Base-by-base conservation (phyloP, 345 rosid genomes). In the Durio zibethinus region DNA sequence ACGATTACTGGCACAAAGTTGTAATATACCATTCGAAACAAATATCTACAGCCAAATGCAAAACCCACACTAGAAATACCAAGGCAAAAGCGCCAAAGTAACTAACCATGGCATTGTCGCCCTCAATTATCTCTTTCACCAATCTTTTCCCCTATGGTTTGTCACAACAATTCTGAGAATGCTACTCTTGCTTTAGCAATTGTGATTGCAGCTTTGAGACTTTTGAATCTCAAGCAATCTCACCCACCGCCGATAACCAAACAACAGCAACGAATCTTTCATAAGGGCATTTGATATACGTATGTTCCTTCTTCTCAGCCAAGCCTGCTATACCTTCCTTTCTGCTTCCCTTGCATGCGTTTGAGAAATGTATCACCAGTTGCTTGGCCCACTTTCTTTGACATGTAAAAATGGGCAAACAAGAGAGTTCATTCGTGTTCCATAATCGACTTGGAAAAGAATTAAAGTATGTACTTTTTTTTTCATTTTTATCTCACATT, bases 281-380 rank as follows among this genome's bases (percentile, higher is more conserved):
- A 83, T 43, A 38, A 89, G 21, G 20, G 82, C 92, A 25, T 77
- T 73, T 35, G 81, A 78, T 9, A 88, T 25, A 29, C 31, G 48
- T 25, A 29, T 27, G 48, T 12, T 89, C 89, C 38, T 45, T 86
- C 82, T 91, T 92, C 75, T 79, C 65, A 0, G 74, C 84, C 78
- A 89, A 77, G 2, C 25, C 76, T 3, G 68, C 82, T 45, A n/a
- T n/a, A 84, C 87, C 74, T 79, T 84, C 86, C 73, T 82, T 80
- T 91, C 95, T 2, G 93, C 93, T 73, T 89, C 90, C 52, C 95
- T 87, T 5, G 93, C 95, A 20, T 91, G 78, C 40, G 93, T 88
- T 59, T 91, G 93, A 0, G 93, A 91, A 59, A 59, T 57, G 16
- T 10, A 54, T 54, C 10, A 8, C 2, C 27, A 2, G 3, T 21